Base-by-base conservation (phyloP, 2,329 filamentous ascomycete genomes). In the Lasiodiplodia theobromae region DNA sequence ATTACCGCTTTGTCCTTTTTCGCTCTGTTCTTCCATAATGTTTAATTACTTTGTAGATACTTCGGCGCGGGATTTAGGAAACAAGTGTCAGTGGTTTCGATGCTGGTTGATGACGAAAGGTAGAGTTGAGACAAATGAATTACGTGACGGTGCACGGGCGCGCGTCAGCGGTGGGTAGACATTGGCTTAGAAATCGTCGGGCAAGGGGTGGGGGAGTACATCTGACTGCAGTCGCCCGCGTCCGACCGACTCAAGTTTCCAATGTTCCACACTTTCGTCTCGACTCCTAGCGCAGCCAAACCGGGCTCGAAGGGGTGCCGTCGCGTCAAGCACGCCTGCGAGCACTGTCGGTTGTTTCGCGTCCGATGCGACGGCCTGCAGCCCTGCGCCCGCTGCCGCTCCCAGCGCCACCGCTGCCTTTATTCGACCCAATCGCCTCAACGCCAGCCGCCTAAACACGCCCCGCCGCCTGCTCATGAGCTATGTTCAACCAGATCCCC, bases 241-340 rank as follows among this genome's bases (percentile, higher is more conserved):
- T 11, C 49, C n/a, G 49, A n/a, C 49, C 49, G 21, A 2, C 18
- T 47, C 44, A 47, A 52, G 10, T 18, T 7, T 28, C 25, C 23
- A 18, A 54, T 54, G 25, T 54, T 54, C 25, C 14, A 31, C 52
- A 54, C 52, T 34, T 54, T 54, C 25, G 25, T 31, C 52, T 54
- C 52, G 14, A 54, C 23, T 2, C 52, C 52, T 25, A 54, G 5
- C 49, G 23, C 23, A 4, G 52, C 52, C 11, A 12, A 14, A 25
- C 34, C 25, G 23, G 11, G 10, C 51, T 53, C 51, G 12, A 53
- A 53, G 25, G 23, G 23, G 7, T 11, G 52, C 7, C 2, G 23
- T 12, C 52, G 52, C 52, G 25, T 54, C 7, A 37, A n/a, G 25
- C 53, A 56, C 10, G 53, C 53, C 7, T 56, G 53, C 2, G 53